Base-by-base conservation (phyloP, 352 stramenopile genomes). In the Phytophthora idaei region DNA sequence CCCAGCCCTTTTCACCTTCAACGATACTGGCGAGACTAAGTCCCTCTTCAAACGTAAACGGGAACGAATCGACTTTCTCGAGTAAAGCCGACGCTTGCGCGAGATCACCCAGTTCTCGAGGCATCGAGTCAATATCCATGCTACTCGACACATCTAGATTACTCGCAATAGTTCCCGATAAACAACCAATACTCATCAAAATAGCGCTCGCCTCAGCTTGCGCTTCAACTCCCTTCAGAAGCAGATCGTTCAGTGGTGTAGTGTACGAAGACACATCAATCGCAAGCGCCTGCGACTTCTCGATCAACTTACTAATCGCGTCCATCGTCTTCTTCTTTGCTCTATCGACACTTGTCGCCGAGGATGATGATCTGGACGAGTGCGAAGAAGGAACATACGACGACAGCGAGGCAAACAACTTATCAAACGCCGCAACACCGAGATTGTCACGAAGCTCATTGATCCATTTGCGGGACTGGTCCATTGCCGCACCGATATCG, bases 41-140 rank as follows among this genome's bases (percentile, higher is more conserved):
- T 1, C 74, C 87, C 70, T 92, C 77, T 32, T 94, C 86, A 68
- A 95, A 91, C 3, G 76, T 73, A 61, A 94, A 89, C 11, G 89
- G 87, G 14, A 94, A 80, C 9, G 70, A 57, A 36, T 89, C 80
- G 10, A 94, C 78, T 25, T 71, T 75, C 42, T 96, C 89, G 2
- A 95, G 61, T 27, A 95, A 27, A 14, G 66, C 65, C 8, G 70
- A 80, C 0, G 89, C 87, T 17, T 84, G 69, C 4, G 72, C 39
- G 54, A 93, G 80, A 57, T 88, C 76, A 2, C 72, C 72, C 15
- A 67, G 56, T 25, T 74, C 75, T 68, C 64, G 64, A 34, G 61
- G 64, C 55, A 76, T 64, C 3, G 63, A 57, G 12, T 80, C 59
- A 53, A 63, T 58, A 27, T 69, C 66, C 29, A 60, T 66, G 39